A percentile compares a stretch with the other conserved stretches of the same genome.
phyloP scores from a whole-genome alignment of 371 early-diverging fungal species.

The Capniomyces stellatus region DNA sequence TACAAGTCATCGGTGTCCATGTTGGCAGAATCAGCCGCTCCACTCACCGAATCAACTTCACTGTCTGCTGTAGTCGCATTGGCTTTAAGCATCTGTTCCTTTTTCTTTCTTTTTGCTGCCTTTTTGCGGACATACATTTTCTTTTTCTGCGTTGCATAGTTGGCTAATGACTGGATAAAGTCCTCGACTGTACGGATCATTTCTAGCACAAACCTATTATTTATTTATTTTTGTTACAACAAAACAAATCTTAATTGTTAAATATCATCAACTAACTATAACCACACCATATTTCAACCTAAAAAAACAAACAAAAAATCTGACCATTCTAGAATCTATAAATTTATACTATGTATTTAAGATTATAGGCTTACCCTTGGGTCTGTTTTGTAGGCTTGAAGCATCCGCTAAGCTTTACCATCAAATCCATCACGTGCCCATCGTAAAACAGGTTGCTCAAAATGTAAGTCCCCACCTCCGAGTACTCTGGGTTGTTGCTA shows the following conservation, averaged over 20 bases:
- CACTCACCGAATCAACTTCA: conserved; percentile 4
- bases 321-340: too few relatives aligned
- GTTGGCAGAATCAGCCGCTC: too few relatives aligned
- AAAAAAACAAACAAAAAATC: too few relatives aligned
- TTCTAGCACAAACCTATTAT: conserved; percentile 12
- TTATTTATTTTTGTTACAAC: neutral
- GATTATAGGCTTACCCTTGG: neutral
- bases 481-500: neutral
- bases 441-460: conserved; percentile 24
- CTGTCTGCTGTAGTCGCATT: neutral
- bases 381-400: conserved; percentile 14
- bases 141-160: conserved; percentile 8
- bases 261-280: neutral
- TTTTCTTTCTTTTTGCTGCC: conserved; percentile 2
- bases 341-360: too few relatives aligned
- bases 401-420: conserved; percentile 15
- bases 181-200: conserved; percentile 15
- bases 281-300: too few relatives aligned
- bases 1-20: neutral
- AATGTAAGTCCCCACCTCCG: conserved; percentile 4
- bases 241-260: neutral
- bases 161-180: conserved; percentile 11
- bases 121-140: conserved; percentile 9
- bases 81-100: conserved; percentile 2
- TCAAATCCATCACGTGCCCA: conserved; percentile 19